These are phyloP conservation scores for Phylloporus sp. DNA, from an alignment of 768 basidiomycete genomes.

Conservation along the genomic window DNA sequence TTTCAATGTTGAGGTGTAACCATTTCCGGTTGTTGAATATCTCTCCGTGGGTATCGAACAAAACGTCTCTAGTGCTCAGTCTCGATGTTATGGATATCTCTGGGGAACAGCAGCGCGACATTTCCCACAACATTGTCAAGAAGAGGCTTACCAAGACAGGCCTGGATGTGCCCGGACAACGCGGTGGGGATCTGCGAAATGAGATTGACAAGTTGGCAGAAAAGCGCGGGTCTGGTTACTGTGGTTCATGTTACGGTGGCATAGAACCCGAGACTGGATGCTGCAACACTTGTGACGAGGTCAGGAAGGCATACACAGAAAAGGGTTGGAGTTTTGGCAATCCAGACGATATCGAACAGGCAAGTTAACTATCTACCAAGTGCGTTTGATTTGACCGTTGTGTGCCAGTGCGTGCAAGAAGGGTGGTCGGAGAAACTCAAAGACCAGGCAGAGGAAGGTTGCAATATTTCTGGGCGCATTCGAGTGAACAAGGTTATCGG, in stretches of 20 bases:
- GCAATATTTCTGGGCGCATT: constrained; percentile 87
- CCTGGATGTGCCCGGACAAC: constrained; percentile 49
- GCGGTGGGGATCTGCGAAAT: constrained; percentile 67
- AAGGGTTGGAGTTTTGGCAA: constrained; percentile 94
- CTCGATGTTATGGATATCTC: constrained; percentile 98
- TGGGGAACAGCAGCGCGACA: constrained; percentile 88
- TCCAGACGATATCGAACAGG: constrained; percentile 92
- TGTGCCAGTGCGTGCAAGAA: constrained; percentile 77
- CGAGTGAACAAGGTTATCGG: constrained; percentile 97
- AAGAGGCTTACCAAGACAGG: constrained; percentile 67
- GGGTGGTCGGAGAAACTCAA: constrained; percentile 93
- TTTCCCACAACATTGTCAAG: constrained; percentile 87
- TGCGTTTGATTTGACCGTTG: background rate
- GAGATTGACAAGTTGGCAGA: constrained; percentile 81
- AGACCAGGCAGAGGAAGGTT: constrained; percentile 91
- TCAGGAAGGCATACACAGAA: constrained; percentile 83
- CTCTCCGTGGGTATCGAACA: background rate
- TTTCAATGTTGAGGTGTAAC: background rate
- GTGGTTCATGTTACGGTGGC: constrained; percentile 96
- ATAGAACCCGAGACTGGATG: constrained; percentile 71
- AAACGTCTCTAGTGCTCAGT: constrained; percentile 67
- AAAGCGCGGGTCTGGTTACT: constrained; percentile 61
- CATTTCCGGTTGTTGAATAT: background rate
- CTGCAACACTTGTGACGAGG: constrained; percentile 95
- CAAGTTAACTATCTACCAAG: constrained; percentile 31